Percentiles rank a stretch among this genome's conserved stretches.
These are phyloP conservation scores for Corymbia citriodora DNA, from an alignment of 441 rosid species.

Conservation along the genomic window DNA sequence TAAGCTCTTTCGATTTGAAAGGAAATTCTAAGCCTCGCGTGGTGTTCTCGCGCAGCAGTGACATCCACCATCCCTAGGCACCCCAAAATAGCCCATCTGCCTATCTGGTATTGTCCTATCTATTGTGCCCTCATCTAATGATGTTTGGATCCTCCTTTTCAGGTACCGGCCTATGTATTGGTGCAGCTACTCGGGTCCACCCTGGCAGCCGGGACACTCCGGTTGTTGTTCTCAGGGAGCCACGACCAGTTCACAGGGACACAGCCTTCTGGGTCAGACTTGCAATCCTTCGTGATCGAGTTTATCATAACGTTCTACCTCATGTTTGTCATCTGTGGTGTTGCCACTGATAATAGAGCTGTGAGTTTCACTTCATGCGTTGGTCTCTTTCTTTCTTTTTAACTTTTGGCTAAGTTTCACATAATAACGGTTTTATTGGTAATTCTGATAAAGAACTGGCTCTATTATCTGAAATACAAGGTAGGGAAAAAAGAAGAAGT, in stretches of 20 bases:
- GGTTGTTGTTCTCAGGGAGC: conserved; percentile 52
- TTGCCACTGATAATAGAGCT: conserved; percentile 88
- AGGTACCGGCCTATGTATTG: conserved; percentile 74
- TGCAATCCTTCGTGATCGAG: conserved; percentile 75
- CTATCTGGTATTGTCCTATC: not conserved
- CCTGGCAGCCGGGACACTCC: conserved; percentile 69
- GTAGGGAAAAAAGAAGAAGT: not conserved
- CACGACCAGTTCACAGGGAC: conserved; percentile 73
- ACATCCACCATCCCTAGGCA: not conserved
- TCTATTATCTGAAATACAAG: not conserved
- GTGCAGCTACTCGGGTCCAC: conserved; percentile 72
- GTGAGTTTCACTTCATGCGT: conserved; percentile 27
- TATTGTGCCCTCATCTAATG: not conserved
- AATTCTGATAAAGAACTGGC: not conserved
- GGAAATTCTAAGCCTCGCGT: not conserved
- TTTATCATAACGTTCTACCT: conserved; percentile 91
- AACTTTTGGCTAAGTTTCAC: not conserved
- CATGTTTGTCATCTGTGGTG: conserved; percentile 83
- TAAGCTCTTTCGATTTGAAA: not conserved
- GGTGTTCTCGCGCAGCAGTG: not conserved
- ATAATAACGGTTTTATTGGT: not conserved
- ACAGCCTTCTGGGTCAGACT: conserved; percentile 50
- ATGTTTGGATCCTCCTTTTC: not conserved
- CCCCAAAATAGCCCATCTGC: not conserved
- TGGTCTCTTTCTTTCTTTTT: not conserved